Conservation (phyloP, 495 filamentous ascomycete species). For the Xylaria telfairii region DNA sequence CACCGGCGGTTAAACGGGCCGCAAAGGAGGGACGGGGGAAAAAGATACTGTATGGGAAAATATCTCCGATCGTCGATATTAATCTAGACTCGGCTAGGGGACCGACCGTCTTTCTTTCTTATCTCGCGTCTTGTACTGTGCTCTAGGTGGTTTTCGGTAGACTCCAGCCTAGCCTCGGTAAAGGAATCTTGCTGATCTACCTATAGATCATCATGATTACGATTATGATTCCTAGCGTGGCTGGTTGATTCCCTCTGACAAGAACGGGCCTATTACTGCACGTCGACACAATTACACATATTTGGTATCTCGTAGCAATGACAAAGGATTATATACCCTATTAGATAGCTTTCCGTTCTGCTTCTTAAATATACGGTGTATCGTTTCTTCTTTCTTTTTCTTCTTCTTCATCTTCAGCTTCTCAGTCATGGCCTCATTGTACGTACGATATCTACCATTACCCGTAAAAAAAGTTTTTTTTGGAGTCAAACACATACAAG, state of each 20-base stretch:
- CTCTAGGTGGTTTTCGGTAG: neutral
- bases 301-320: neutral
- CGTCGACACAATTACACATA: too few species aligned
- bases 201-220: neutral
- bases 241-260: neutral
- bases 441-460: slow-evolving; percentile 17
- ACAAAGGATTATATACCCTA: neutral
- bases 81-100: neutral
- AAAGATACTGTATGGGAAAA: neutral
- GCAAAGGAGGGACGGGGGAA: neutral
- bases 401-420: neutral
- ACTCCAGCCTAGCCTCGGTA: neutral
- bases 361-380: neutral
- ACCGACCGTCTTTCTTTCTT: neutral
- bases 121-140: neutral
- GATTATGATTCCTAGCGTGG: neutral
- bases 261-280: too few species aligned
- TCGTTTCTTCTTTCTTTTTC: slow-evolving; percentile 9
- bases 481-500: slow-evolving; percentile 1
- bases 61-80: slow-evolving; percentile 6
- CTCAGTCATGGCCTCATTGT: slow-evolving; percentile 8
- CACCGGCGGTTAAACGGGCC: slow-evolving; percentile 12
- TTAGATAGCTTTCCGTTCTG: neutral
- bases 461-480: neutral
- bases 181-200: neutral